Evolutionary conservation across 2,329 filamentous ascomycete genomes (phyloP).

Genomic region (Orbilia ellipsospora): DNA sequence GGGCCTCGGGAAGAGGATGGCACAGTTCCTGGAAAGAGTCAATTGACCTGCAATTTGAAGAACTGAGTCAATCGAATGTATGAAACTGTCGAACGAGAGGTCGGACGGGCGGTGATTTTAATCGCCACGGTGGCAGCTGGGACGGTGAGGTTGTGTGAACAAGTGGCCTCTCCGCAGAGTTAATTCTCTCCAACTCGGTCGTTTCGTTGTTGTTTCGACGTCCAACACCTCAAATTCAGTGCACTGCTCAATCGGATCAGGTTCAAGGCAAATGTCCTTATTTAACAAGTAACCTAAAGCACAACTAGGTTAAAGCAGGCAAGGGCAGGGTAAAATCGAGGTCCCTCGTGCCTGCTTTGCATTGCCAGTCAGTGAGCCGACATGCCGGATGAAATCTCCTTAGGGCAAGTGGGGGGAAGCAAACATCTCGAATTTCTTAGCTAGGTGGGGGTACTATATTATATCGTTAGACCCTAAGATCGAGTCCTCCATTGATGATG

Average conservation of each 20-base stretch:
- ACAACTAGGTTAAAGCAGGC: too few species aligned
- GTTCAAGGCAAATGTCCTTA: background rate
- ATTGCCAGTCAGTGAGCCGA: background rate
- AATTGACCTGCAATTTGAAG: constrained; percentile 52
- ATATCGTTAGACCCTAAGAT: too few species aligned
- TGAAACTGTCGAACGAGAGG: constrained; percentile 10
- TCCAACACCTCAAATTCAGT: constrained; percentile 21
- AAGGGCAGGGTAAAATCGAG: too few species aligned
- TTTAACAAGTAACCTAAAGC: too few species aligned
- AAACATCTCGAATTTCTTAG: constrained; percentile 41
- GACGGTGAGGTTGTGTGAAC: constrained; percentile 43
- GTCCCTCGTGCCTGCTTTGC: too few species aligned
- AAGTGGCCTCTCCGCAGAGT: constrained; percentile 48
- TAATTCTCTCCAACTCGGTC: constrained; percentile 30
- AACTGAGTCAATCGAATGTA: constrained; percentile 17
- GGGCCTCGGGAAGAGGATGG: constrained; percentile 6
- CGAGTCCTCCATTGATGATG: background rate
- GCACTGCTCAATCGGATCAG: background rate
- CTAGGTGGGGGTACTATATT: too few species aligned
- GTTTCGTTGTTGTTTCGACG: constrained; percentile 55
- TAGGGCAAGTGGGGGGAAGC: constrained; percentile 48
- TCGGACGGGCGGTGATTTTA: constrained; percentile 9
- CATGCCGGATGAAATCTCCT: constrained; percentile 13
- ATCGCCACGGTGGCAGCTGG: constrained; percentile 54
- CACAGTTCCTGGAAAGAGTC: constrained; percentile 31